These are phyloP conservation scores for Cladorrhinum sp. DNA, from an alignment of 2,329 filamentous ascomycete species.

Conservation along the genomic window DNA sequence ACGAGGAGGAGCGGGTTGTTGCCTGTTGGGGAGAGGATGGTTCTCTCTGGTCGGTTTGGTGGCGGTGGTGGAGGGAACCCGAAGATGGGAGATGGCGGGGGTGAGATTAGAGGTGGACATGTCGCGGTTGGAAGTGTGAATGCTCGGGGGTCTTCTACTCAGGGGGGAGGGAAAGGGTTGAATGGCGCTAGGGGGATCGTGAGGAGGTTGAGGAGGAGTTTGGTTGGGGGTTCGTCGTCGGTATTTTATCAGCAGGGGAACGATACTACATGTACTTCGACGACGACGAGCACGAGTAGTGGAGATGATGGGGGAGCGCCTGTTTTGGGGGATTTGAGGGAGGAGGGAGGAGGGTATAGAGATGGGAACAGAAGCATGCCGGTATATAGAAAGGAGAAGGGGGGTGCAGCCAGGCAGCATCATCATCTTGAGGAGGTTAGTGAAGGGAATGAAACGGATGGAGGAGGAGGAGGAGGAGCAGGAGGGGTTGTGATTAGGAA, in stretches of 20 bases:
- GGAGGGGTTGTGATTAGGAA: background rate
- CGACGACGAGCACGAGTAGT: background rate
- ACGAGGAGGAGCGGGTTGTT: constrained; percentile 39
- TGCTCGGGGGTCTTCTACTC: background rate
- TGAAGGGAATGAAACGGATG: background rate
- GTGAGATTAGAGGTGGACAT: background rate
- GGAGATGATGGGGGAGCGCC: background rate
- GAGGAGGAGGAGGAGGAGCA: background rate
- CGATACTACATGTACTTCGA: background rate
- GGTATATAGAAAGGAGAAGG: background rate
- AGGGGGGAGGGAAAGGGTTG: background rate
- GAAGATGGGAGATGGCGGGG: background rate
- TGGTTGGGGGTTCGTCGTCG: background rate
- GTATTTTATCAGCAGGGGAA: background rate
- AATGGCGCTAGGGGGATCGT: background rate
- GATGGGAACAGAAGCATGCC: background rate
- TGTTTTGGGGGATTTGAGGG: background rate
- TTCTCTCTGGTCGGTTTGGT: constrained; percentile 7
- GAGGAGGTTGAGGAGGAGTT: constrained; percentile 9
- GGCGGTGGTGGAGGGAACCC: background rate
- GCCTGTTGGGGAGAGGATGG: constrained; percentile 35
- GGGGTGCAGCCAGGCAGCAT: background rate
- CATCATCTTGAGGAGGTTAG: background rate
- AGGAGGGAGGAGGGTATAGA: background rate
- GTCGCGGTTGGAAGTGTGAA: background rate